Conservation (phyloP, 179 eudicot species). For the Spergularia azorica region DNA sequence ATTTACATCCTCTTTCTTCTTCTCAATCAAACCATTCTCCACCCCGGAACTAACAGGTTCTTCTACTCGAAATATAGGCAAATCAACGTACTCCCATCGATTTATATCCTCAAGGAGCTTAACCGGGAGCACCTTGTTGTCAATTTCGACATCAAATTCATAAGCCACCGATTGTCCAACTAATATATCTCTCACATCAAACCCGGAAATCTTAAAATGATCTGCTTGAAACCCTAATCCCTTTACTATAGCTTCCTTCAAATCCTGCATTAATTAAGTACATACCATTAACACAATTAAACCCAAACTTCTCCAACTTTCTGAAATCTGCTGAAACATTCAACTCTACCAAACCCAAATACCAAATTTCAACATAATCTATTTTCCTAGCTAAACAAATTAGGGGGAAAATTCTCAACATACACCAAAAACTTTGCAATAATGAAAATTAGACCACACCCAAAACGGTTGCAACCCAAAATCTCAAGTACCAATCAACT, state of each 20-base stretch:
- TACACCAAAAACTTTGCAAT: not conserved
- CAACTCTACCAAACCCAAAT: not conserved
- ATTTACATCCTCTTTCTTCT: constrained; percentile 25
- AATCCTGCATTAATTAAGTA: constrained; percentile 46
- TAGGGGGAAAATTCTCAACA: not conserved
- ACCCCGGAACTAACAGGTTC: constrained; percentile 34
- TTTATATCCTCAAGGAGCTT: constrained; percentile 88
- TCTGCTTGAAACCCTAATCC: constrained; percentile 88
- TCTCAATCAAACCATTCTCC: constrained; percentile 59
- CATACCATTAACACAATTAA: not conserved
- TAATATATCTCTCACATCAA: constrained; percentile 74
- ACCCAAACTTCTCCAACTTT: not conserved
- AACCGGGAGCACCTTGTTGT: constrained; percentile 72
- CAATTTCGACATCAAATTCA: constrained; percentile 87
- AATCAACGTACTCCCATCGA: constrained; percentile 83
- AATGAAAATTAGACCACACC: not conserved
- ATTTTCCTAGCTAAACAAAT: not conserved
- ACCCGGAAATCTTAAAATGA: constrained; percentile 78
- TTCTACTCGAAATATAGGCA: constrained; percentile 73
- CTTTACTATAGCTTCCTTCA: constrained; percentile 82
- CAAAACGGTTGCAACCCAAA: not conserved
- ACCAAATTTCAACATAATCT: not conserved
- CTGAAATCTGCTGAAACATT: not conserved
- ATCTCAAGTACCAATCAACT: not conserved
- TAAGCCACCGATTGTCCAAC: constrained; percentile 83